A percentile compares a stretch with the other conserved stretches of the same genome.
Conservation (phyloP, 2,329 filamentous ascomycete species). For the Exophiala xenobiotica region DNA sequence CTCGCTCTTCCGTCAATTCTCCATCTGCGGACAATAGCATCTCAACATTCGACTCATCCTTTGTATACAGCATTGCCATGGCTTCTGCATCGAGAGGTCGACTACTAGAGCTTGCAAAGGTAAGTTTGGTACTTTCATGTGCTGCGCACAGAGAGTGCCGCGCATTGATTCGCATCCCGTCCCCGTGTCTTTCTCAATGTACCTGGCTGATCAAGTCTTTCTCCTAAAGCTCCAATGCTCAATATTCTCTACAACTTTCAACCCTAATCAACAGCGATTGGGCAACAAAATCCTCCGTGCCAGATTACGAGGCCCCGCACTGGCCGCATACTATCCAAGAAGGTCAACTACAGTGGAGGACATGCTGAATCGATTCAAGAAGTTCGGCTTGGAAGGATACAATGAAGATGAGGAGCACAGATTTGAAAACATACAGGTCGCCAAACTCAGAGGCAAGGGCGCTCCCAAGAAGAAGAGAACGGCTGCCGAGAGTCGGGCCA, state of each 20-base stretch:
- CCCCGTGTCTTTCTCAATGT: no score
- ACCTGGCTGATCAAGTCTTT: no score
- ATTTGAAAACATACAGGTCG: conserved; percentile 64
- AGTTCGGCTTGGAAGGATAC: conserved; percentile 63
- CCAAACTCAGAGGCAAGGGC: conserved; percentile 80
- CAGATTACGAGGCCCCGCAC: conserved; percentile 75
- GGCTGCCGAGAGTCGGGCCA: conserved; percentile 32
- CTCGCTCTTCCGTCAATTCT: no score
- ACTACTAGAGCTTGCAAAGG: conserved; percentile 29
- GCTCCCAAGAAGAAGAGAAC: conserved; percentile 85
- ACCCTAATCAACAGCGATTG: conserved; percentile 75
- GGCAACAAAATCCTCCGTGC: conserved; percentile 93
- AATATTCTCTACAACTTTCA: conserved; percentile 88
- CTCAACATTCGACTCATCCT: conserved; percentile 5
- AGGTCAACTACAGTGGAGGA: conserved; percentile 70
- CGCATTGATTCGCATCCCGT: no score
- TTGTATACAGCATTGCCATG: conserved; percentile 17
- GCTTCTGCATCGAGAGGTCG: conserved; percentile 24
- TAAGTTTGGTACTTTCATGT: no score
- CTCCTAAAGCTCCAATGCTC: conserved; percentile 73
- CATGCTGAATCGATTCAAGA: conserved; percentile 66
- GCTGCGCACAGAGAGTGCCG: no score
- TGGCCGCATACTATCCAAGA: conserved; percentile 86
- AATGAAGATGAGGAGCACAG: conserved; percentile 79
- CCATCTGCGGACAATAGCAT: no score